A percentile compares a stretch with the other conserved stretches of the same genome.
These are phyloP conservation scores for Przewalskia tangutica DNA, from an alignment of 257 asterid species.

Conservation along the genomic window DNA sequence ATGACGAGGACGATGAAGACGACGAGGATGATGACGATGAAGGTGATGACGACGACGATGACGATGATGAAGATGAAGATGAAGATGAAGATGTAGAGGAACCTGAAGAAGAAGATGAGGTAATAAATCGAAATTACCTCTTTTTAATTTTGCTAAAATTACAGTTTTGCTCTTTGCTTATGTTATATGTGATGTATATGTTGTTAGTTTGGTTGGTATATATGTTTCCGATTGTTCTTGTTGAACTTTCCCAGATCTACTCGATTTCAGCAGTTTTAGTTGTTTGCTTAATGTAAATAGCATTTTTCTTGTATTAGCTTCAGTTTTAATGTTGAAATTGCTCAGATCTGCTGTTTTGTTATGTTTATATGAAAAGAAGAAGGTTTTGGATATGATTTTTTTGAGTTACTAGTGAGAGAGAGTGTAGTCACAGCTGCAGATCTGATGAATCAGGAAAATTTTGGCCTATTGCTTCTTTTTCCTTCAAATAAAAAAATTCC, in stretches of 20 bases:
- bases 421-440: no score
- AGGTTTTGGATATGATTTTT: no score
- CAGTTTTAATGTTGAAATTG: no score
- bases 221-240: neutral
- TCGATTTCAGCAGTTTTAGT: neutral
- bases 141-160: no score
- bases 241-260: constrained; percentile 17
- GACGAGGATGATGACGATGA: neutral
- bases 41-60: constrained; percentile 12
- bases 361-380: neutral
- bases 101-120: constrained; percentile 15
- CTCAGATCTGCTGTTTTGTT: neutral
- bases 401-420: no score
- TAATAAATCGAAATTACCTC: neutral
- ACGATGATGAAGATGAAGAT: neutral
- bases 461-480: no score
- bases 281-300: neutral
- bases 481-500: no score
- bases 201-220: neutral
- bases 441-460: no score
- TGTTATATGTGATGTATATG: neutral
- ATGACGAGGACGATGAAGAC: constrained; percentile 18
- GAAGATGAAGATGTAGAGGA: no score
- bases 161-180: neutral
- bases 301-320: neutral